These are phyloP conservation scores for Glycine latifolia DNA, from an alignment of 306 rosid genomes.

Conservation along the genomic window DNA sequence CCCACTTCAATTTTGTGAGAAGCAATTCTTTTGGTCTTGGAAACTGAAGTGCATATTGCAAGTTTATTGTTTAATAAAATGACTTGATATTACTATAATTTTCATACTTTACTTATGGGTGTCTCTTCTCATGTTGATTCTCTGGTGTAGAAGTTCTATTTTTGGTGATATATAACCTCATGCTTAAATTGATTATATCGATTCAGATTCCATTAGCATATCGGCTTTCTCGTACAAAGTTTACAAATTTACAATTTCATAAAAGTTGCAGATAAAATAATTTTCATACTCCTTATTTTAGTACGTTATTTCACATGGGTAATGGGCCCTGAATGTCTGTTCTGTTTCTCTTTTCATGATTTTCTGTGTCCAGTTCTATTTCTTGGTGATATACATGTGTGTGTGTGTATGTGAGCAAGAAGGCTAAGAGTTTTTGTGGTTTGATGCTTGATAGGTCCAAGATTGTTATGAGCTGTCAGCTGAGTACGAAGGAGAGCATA, in stretches of 20 bases:
- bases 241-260: background rate
- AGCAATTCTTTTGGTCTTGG: slow-evolving; percentile 24
- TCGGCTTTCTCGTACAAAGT: background rate
- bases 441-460: slow-evolving; percentile 76
- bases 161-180: slow-evolving; percentile 1
- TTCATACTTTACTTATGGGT: background rate
- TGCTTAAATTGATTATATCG: background rate
- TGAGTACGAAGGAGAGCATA: slow-evolving; percentile 85
- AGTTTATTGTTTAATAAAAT: background rate
- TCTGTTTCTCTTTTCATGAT: slow-evolving; percentile 27
- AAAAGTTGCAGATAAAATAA: background rate
- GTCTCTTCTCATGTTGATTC: slow-evolving; percentile 25
- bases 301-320: background rate
- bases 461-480: slow-evolving; percentile 97
- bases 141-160: background rate
- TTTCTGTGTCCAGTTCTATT: background rate
- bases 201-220: background rate
- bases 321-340: slow-evolving; percentile 25
- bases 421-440: slow-evolving; percentile 39
- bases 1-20: slow-evolving; percentile 22
- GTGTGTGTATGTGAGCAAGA: background rate
- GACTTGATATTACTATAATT: too few relatives aligned
- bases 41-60: background rate
- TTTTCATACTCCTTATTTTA: background rate
- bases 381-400: background rate